Evolutionary conservation across 2,329 filamentous ascomycete species (phyloP), one percentile per base, ranked within the genome.

Genomic region (Alternaria longipes): DNA sequence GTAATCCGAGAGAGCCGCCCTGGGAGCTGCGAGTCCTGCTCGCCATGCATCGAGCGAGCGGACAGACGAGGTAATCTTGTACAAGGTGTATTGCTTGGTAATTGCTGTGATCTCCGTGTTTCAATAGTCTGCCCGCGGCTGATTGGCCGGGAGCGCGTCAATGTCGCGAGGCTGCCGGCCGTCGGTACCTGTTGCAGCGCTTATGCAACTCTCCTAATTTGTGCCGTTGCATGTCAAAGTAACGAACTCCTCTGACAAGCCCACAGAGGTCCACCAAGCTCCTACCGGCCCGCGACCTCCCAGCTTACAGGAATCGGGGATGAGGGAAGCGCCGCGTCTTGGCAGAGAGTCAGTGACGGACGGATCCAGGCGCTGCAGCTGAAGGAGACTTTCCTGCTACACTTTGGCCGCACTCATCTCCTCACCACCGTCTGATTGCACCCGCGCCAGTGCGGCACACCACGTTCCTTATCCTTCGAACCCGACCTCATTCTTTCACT

Each of bases 401-500:
- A 62, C 64, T 52, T 55, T 60, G 57, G 53, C 61, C 53, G 62
- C 59, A 62, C 50, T 53, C 57, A 54, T 53, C 57, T 61, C 62
- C 60, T 67, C 62, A 68, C 62, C 60, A 62, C 66, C 59, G 65
- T 65, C 66, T 60, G 63, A 62, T 46, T 59, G 42, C 49, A 56
- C 45, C 55, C 42, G 54, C 62, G 42, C 46, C 46, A 36, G 42
- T 44, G 36, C 55, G 44, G 51, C 54, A 52, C 45, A 24, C 16
- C 57, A 65, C 63, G 56, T 57, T 64, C 62, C 56, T 60, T 65
- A 60, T 53, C 62, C 36, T 47, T 52, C 30, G 30, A 22, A 42
- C 58, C 40, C 40, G 46, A 30, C 36, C 50, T 61, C 55, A 30
- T 61, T 66, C 46, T 59, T 52, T 41, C 46, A n/a, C 52, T 49